Evolutionary conservation across 352 stramenopile genomes (phyloP).

Genomic region (Salisapilia sapeloensis): DNA sequence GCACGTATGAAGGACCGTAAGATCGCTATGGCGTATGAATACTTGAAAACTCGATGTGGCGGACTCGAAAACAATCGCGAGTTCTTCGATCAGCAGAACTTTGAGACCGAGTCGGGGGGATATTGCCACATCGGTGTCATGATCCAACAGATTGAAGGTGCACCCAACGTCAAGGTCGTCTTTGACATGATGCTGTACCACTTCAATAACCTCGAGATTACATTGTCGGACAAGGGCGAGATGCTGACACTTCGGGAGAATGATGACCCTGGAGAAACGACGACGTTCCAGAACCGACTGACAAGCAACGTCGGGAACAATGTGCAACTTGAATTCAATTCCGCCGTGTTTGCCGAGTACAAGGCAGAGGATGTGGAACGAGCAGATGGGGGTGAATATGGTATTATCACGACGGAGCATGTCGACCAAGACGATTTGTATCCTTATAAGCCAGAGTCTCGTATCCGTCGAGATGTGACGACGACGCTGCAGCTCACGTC

Average conservation of each 20-base stretch:
- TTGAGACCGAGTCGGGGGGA: too few relatives aligned
- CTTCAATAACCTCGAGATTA: slow-evolving; percentile 38
- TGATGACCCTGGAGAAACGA: too few relatives aligned
- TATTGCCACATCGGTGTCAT: too few relatives aligned
- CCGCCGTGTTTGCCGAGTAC: too few relatives aligned
- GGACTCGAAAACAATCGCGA: too few relatives aligned
- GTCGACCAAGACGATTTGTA: slow-evolving; percentile 19
- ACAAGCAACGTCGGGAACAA: too few relatives aligned
- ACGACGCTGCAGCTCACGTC: slow-evolving; percentile 5
- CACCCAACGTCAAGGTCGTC: slow-evolving; percentile 17
- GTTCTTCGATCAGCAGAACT: too few relatives aligned
- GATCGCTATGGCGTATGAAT: slow-evolving; percentile 14
- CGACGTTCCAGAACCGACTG: too few relatives aligned
- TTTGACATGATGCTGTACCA: slow-evolving; percentile 26
- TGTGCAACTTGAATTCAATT: too few relatives aligned
- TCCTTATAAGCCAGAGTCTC: slow-evolving; percentile 8
- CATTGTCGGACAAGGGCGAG: too few relatives aligned
- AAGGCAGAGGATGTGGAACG: too few relatives aligned
- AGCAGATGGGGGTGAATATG: slow-evolving; percentile 6
- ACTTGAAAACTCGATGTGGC: slow-evolving; percentile 20
- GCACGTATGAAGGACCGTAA: slow-evolving; percentile 15
- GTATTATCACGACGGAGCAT: slow-evolving; percentile 8
- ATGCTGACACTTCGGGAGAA: too few relatives aligned
- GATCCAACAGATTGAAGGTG: slow-evolving; percentile 10
- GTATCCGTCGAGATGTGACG: slow-evolving; percentile 13